Base-by-base conservation (phyloP, 2,329 filamentous ascomycete genomes). In the Colletotrichum liriopes region DNA sequence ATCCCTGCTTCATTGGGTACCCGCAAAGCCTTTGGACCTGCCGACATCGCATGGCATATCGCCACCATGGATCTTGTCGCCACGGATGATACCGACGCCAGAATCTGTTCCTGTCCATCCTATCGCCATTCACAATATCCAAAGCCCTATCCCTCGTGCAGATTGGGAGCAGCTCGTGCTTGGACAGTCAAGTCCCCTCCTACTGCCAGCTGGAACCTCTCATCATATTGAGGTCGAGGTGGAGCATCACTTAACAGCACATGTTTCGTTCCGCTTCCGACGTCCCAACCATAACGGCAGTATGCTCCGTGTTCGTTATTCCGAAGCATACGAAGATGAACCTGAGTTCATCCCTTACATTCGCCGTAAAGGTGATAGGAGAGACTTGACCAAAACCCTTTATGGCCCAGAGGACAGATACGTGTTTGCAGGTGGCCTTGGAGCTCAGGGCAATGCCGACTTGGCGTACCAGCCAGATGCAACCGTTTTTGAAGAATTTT, bases 281-380 rank as follows among this genome's bases (percentile, higher is more conserved):
- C 52, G 63, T 5, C 41, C 63, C 32, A 7, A 26, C 32, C 20
- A 26, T 29, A 18, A n/a, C 14, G 51, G 51, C 9, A 29, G 23
- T 16, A 32, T 18, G 8, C 26, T 69, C 12, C 29, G 32, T 23
- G 43, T 71, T 20, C 59, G 32, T 9, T 71, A 71, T 16, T 58
- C 67, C 9, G 67, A 71, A 32, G n/a, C 23, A 9, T 71, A 65
- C n/a, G 67, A 71, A 41, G 61, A 71, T n/a, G 23, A 23, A 11
- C 67, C 61, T 7, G 26, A 32, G 9, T 35, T 39, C 7, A 35
- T 71, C 2, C 62, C 67, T 2, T 71, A 59, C 7, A 5, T 65
- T 6, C 54, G 62, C 14, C 41, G 45, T 26, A 65, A 65, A 23
- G 61, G 61, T 12, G 37, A 71, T 39, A 45, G 67, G 11, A 18